Percentiles rank a stretch among this genome's conserved stretches.
phyloP scores from a whole-genome alignment of 192 early-diverging fungal genomes.

The Linnemannia hyalina region DNA sequence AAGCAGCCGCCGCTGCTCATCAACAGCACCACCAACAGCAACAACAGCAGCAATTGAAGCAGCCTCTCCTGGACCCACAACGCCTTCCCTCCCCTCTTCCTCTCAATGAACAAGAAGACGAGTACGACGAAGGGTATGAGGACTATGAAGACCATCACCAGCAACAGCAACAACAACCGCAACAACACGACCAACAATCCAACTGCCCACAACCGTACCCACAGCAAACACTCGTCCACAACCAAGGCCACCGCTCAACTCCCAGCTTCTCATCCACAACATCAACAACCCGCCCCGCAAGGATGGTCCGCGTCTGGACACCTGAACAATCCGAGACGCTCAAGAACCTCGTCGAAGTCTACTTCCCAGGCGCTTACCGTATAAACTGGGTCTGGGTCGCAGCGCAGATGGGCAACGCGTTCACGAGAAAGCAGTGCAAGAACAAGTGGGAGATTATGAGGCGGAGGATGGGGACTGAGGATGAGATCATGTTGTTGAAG shows the following conservation, averaged over 20 bases:
- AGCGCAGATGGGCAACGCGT: constrained; percentile 48
- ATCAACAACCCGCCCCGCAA: not conserved
- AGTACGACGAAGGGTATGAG: constrained; percentile 22
- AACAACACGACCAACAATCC: not conserved
- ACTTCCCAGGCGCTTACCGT: constrained; percentile 48
- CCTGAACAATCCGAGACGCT: constrained; percentile 44
- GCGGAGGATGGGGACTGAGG: constrained; percentile 40
- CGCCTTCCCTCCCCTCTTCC: not conserved
- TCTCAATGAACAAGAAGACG: constrained; percentile 11
- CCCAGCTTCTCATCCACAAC: not conserved
- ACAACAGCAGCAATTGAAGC: not conserved
- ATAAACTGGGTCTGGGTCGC: constrained; percentile 57
- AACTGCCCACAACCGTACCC: not conserved
- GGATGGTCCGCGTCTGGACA: constrained; percentile 52
- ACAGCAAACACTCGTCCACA: too few relatives aligned
- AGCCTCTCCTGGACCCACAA: not conserved
- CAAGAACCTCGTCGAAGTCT: constrained; percentile 46
- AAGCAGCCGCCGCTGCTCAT: not conserved
- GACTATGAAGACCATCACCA: constrained; percentile 6
- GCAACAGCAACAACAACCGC: not conserved
- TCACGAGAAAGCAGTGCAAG: constrained; percentile 54
- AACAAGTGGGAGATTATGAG: constrained; percentile 58
- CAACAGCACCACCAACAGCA: not conserved
- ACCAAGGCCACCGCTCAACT: not conserved
- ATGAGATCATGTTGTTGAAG: constrained; percentile 38